Conservation (phyloP, 2,329 filamentous ascomycete species). For the Alternaria metachromatica region DNA sequence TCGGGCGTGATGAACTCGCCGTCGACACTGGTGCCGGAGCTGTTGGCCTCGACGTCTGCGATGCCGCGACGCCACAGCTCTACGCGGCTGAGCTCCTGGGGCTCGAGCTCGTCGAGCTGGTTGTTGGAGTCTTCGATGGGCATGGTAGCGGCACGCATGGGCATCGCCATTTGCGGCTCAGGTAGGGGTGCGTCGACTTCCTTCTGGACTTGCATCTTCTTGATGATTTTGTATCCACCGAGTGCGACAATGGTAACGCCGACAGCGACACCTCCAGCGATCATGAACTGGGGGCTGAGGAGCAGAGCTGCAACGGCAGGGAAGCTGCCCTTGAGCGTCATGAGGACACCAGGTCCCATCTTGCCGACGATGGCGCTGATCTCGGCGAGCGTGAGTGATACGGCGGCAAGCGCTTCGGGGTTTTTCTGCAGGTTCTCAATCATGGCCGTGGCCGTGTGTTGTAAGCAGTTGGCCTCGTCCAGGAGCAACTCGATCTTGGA, state of each 20-base stretch:
- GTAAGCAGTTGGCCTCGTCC: conserved; percentile 86
- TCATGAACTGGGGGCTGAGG: conserved; percentile 90
- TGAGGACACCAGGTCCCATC: conserved; percentile 81
- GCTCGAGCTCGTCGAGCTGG: conserved; percentile 63
- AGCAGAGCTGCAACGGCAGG: conserved; percentile 87
- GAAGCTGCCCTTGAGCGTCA: conserved; percentile 77
- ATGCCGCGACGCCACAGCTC: conserved; percentile 70
- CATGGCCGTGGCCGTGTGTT: conserved; percentile 81
- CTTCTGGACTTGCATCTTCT: conserved; percentile 70
- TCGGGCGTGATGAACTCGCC: conserved; percentile 70
- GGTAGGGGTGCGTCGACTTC: conserved; percentile 33
- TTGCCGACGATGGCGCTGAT: conserved; percentile 82
- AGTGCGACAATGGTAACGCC: conserved; percentile 96
- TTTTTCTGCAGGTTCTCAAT: conserved; percentile 82
- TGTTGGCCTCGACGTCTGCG: conserved; percentile 62
- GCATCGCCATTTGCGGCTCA: conserved; percentile 15
- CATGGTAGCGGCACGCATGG: conserved; percentile 17
- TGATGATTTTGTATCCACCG: conserved; percentile 96
- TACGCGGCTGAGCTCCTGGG: conserved; percentile 63
- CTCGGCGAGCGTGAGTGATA: conserved; percentile 90
- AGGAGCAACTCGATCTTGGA: conserved; percentile 77
- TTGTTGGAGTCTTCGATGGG: conserved; percentile 26
- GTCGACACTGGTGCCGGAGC: conserved; percentile 66
- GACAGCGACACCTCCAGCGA: conserved; percentile 85
- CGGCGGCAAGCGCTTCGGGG: conserved; percentile 90